phyloP scores from a whole-genome alignment of 2,329 filamentous ascomycete species.

The Amauroascus niger region DNA sequence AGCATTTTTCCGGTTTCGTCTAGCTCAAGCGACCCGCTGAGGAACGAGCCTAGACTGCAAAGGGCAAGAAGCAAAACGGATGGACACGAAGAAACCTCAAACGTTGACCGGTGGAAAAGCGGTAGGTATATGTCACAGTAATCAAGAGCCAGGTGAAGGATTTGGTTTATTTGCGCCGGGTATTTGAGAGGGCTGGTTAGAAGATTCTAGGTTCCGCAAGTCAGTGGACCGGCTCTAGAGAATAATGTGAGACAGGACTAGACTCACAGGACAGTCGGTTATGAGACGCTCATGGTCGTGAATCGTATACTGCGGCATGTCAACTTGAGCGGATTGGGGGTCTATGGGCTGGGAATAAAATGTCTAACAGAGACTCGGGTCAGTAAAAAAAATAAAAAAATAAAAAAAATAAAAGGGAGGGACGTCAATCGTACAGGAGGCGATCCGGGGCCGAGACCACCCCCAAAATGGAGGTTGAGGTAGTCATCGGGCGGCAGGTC shows the following conservation, averaged over 20 bases:
- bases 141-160: constrained; percentile 16
- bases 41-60: constrained; percentile 16
- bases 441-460: constrained; percentile 6
- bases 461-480: constrained; percentile 17
- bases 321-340: constrained; percentile 1
- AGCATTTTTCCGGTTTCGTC: constrained; percentile 16
- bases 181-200: constrained; percentile 13
- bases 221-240: too few relatives aligned
- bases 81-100: constrained; percentile 14
- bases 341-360: constrained; percentile 12
- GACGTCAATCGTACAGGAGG: neutral
- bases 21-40: constrained; percentile 9
- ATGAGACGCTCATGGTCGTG: constrained; percentile 15
- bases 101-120: constrained; percentile 19
- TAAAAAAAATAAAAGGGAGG: neutral
- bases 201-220: constrained; percentile 13
- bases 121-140: constrained; percentile 20
- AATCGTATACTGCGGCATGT: constrained; percentile 7
- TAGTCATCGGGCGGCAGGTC: constrained; percentile 19
- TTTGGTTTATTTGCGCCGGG: constrained; percentile 10
- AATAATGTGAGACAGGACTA: neutral
- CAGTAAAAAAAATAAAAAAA: neutral
- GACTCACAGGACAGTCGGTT: constrained; percentile 15
- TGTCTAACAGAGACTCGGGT: too few relatives aligned
- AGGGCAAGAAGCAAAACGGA: constrained; percentile 17